Conservation (phyloP, 2,329 filamentous ascomycete species). For the Phyllosticta citrichinensis region DNA sequence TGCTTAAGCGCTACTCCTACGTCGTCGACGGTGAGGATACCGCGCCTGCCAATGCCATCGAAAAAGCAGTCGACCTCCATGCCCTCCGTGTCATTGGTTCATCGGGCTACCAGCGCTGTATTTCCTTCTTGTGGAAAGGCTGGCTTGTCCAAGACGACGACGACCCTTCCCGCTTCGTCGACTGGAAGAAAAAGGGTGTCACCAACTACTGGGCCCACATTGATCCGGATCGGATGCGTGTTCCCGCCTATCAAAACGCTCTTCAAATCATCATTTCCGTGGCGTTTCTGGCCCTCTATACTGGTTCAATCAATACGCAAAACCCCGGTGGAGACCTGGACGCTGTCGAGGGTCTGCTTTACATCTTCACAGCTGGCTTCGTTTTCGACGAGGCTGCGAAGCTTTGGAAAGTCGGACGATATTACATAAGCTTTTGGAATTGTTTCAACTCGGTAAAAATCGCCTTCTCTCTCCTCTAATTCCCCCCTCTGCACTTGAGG, state of each 20-base stretch:
- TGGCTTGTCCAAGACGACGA: constrained; percentile 96
- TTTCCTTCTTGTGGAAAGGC: constrained; percentile 83
- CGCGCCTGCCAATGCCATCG: constrained; percentile 74
- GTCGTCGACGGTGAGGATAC: constrained; percentile 62
- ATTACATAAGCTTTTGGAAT: constrained; percentile 95
- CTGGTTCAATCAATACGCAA: constrained; percentile 85
- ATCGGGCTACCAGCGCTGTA: constrained; percentile 92
- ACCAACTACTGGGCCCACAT: constrained; percentile 71
- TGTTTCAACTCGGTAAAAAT: constrained; percentile 58
- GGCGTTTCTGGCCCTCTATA: constrained; percentile 76
- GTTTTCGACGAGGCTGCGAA: constrained; percentile 81
- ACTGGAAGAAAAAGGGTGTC: constrained; percentile 75
- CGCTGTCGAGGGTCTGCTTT: constrained; percentile 70
- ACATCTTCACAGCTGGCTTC: constrained; percentile 85
- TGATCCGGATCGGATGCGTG: constrained; percentile 88
- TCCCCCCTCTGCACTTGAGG: too few relatives aligned
- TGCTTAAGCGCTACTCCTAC: constrained; percentile 84
- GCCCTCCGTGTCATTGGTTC: constrained; percentile 81
- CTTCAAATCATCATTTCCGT: constrained; percentile 79
- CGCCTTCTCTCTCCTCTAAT: too few relatives aligned
- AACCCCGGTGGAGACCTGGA: constrained; percentile 80
- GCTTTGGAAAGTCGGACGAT: constrained; percentile 85
- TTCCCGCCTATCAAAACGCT: constrained; percentile 84
- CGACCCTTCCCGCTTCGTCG: constrained; percentile 79
- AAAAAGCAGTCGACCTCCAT: constrained; percentile 88